Evolutionary conservation across 495 filamentous ascomycete genomes (phyloP), one percentile per base, ranked within the genome.

Genomic region (Filosporella fistucella): DNA sequence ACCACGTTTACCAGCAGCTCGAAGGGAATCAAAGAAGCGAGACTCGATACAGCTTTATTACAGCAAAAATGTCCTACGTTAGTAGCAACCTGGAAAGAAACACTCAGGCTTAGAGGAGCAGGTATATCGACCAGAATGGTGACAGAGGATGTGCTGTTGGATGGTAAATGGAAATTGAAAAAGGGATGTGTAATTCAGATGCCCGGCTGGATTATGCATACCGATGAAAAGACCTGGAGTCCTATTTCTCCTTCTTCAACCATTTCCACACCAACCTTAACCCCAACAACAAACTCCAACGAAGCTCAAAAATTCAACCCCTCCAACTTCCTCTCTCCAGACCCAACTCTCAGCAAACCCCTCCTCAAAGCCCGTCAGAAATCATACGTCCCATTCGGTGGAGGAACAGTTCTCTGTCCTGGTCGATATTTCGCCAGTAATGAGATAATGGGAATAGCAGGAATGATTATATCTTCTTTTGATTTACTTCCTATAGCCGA

Each of bases 341-440:
- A 28, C 26, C 50, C 28, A 4, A 17, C 35, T 16, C 35, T 38
- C 10, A 21, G 17, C 4, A 16, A 21, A 16, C 17, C 20, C 3
- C 17, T 21, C 5, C 20, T 11, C 9, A 38, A 38, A 21, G 17
- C 20, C 17, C 35, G 35, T 6, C 20, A 38, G 18, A 5, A 9
- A 6, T 16, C 17, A 4, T 38, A 21, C 16, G 35, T 13, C 17
- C 35, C 69, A 4, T 81, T 80, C 54, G 75, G 77, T n/a, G 76
- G 76, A 9, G 77, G 77, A 38, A 67, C 67, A 52, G 70, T 68
- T n/a, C 51, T 79, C 13, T 81, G 77, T 46, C 77, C 77, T 9
- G 76, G 77, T 0, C 65, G 77, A 2, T 65, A 76, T 57, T 78
- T 81, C 55, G 77, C 76, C 0, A 68, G 64, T 40, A 66, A 68